Evolutionary conservation across 164 flowering plant genomes (phyloP).

Genomic region (grape (Vitis vinifera)): ASM3070453v1 NC_081823.1:8278501-8279000

Average conservation of each 20-base stretch:
- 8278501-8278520: conserved; percentile 31
- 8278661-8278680: conserved; percentile 79
- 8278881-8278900: too few relatives aligned
- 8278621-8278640: conserved; percentile 69
- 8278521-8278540: conserved; percentile 30
- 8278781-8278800: not conserved
- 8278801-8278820: not conserved
- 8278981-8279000: too few relatives aligned
- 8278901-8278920: too few relatives aligned
- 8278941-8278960: too few relatives aligned
- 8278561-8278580: conserved; percentile 47
- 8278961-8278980: too few relatives aligned
- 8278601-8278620: conserved; percentile 90
- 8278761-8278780: too few relatives aligned
- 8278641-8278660: conserved; percentile 82
- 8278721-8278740: not conserved
- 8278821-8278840: conserved; percentile 63
- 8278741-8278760: too few relatives aligned
- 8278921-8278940: too few relatives aligned
- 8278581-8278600: conserved; percentile 64
- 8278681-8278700: not conserved
- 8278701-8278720: not conserved
- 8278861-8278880: too few relatives aligned
- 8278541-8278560: conserved; percentile 47
- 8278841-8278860: too few relatives aligned